A percentile compares a stretch with the other conserved stretches of the same genome.
phyloP scores from a whole-genome alignment of 192 early-diverging fungal genomes.

The Mortierella hygrophila region DNA sequence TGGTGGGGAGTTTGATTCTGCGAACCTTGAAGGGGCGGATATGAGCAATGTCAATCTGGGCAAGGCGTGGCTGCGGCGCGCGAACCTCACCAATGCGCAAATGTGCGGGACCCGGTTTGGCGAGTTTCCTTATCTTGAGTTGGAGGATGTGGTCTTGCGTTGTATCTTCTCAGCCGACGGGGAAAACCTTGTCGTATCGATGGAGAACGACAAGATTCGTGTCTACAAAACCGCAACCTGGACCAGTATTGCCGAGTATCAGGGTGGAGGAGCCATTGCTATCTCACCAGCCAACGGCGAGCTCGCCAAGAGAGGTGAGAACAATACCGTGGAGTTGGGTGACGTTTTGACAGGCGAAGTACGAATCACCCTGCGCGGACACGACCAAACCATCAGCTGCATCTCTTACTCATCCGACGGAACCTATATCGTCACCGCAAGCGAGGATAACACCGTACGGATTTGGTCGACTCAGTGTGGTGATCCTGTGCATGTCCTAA shows the following conservation, averaged over 20 bases:
- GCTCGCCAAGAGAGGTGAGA: not conserved
- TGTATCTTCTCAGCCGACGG: not conserved
- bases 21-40: slow-evolving; percentile 8
- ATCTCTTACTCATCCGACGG: not conserved
- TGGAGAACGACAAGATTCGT: not conserved
- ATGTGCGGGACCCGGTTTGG: slow-evolving; percentile 8
- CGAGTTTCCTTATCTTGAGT: not conserved
- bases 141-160: not conserved
- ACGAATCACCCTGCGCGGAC: not conserved
- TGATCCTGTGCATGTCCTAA: not conserved
- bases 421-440: not conserved
- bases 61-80: slow-evolving; percentile 4
- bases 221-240: not conserved
- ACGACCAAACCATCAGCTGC: not conserved
- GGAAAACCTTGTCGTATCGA: not conserved
- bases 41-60: not conserved
- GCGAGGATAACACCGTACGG: not conserved
- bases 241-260: not conserved
- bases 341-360: not conserved
- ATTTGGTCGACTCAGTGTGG: not conserved
- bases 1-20: slow-evolving; percentile 15
- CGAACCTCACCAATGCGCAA: not conserved
- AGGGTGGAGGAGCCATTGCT: not conserved
- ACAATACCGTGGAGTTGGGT: not conserved
- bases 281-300: not conserved